Base-by-base conservation (phyloP, 306 rosid species). In the Corylus heterophylla region DNA sequence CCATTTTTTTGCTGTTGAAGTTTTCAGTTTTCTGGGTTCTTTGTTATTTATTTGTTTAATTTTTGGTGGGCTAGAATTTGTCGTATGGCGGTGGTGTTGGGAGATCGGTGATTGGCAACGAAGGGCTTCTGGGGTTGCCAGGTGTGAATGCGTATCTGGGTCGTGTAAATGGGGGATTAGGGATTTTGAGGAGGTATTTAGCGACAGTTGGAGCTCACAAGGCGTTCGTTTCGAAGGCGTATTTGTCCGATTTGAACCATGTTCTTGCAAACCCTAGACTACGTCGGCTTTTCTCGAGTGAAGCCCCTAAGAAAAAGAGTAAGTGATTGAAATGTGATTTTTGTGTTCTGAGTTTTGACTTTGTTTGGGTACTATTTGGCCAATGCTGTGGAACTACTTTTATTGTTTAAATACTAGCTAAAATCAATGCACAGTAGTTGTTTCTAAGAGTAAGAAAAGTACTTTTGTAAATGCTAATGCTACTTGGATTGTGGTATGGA, bases 301-400 rank as follows among this genome's bases (percentile, higher is more conserved):
- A 91, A 87, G 59, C 89, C 69, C 99, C 98, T 8, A 88, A 93
- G 96, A 93, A 90, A 80, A 93, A 91, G 87, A 93, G 99, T 95
- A 78, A 86, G 88, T 74, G 63, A 20, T 76, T 82, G n/a, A 17
- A 4, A 2, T 13, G 44, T 0, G 59, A 8, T 18, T 59, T 12
- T 62, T 22, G 27, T 22, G 14, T 18, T 25, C 25, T 8, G 2
- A 27, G 6, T 5, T 10, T 50, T 66, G 59, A 49, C 29, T 67
- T 67, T 18, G 13, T 9, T 39, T n/a, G 14, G 72, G n/a, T 42
- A 17, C 8, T 17, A 44, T 31, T 12, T 78, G 70, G 47, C 31
- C 22, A 12, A 39, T 13, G 2, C 74, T 10, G 5, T 29, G 47
- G n/a, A 62, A 66, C 54, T 75, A 58, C 22, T 78, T 66, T 22